Base-by-base conservation (phyloP, 352 stramenopile genomes). In the Elongisporangium prolatum region DNA sequence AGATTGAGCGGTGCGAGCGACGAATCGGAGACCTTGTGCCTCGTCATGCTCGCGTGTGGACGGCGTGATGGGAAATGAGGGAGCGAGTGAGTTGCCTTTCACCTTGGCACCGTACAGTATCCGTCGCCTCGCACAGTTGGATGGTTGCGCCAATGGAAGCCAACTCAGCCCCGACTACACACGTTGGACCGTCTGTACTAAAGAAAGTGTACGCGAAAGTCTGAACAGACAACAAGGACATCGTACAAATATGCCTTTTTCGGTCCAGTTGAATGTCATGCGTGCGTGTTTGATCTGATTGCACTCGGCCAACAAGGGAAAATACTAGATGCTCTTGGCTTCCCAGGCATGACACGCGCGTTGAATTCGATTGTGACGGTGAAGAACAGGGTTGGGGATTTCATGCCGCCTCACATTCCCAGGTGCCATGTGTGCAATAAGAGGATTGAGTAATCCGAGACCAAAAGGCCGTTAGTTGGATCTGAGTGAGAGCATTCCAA, bases 1-100 rank as follows among this genome's bases (percentile, higher is more conserved):
- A 76, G 22, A 44, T 21, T 54, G 8, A 81, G 22, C 47, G 50
- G 48, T 21, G 68, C 62, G 56, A 85, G 28, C 28, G 28, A 40
- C 28, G 28, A 40, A 40, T 40, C 28, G 28, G 28, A 40, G 28
- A 40, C 28, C 28, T 40, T 40, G 28, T 40, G 28, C 28, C 28
- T 40, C 28, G 28, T 9, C 28, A 40, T 40, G 28, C 7, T 34
- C 24, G 24, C 24, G 24, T 1, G 28, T 40, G 28, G 28, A 13
- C 28, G 28, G 28, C 28, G 28, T 40, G 28, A 40, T 40, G 28
- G 28, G 28, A 9, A 40, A 40, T 40, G 28, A 40, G 28, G 28
- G 28, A 40, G 28, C 4, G 28, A 8, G 25, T 34, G 28, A 8
- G 28, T 40, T 40, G 28, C 28, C 28, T 13, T 40, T 40, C 28